Conservation (phyloP, 1,139 yeast species). For the Suzukiozyma palmioleophila region DNA sequence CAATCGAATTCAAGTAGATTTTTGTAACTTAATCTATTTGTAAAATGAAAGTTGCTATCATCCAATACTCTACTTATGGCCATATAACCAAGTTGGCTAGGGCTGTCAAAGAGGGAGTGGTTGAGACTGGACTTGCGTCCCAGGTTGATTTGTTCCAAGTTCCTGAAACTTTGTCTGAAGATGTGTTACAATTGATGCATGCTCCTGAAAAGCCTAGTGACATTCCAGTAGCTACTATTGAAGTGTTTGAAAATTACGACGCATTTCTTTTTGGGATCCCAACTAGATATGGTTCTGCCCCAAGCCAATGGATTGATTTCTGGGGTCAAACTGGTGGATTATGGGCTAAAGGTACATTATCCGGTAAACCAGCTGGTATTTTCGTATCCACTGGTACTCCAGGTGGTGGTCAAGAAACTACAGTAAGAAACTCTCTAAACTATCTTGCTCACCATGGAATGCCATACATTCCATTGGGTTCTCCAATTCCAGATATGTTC, state of each 20-base stretch:
- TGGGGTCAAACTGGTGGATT: conserved; percentile 45
- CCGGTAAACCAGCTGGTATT: conserved; percentile 46
- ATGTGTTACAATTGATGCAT: conserved; percentile 33
- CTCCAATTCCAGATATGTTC: conserved; percentile 30
- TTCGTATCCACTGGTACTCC: conserved; percentile 44
- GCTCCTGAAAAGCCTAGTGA: conserved; percentile 35
- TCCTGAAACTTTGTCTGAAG: conserved; percentile 44
- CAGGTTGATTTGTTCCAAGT: conserved; percentile 44
- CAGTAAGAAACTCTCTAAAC: conserved; percentile 32
- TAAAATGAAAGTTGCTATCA: conserved; percentile 41
- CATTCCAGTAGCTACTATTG: conserved; percentile 38
- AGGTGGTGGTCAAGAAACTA: conserved; percentile 47
- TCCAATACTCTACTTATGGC: conserved; percentile 61
- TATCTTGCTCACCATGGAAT: conserved; percentile 48
- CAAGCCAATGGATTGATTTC: conserved; percentile 44
- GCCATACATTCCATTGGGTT: conserved; percentile 46
- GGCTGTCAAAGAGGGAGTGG: conserved; percentile 39
- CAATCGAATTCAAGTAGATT: neutral
- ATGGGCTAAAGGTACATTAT: conserved; percentile 47
- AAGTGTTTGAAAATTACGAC: conserved; percentile 36
- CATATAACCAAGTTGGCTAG: conserved; percentile 51
- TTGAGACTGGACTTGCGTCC: conserved; percentile 25
- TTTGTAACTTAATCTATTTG: neutral
- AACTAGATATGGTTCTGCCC: conserved; percentile 45
- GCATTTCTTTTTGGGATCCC: conserved; percentile 49